Base-by-base conservation (phyloP, 495 filamentous ascomycete species). In the Aspergillus egyptiacus region DNA sequence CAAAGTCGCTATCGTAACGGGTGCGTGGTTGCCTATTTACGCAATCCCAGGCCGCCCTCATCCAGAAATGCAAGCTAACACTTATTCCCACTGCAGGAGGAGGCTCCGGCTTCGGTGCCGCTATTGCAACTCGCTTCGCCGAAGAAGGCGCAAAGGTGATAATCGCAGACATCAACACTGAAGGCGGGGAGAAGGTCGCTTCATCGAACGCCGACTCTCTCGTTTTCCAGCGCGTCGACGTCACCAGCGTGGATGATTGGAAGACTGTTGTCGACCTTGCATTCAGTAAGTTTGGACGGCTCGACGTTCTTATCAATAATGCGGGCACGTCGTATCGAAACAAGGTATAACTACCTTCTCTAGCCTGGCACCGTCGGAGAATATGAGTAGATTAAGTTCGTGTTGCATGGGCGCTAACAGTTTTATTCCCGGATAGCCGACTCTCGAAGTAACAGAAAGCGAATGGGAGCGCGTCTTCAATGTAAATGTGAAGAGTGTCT, bases 1-100 rank as follows among this genome's bases (percentile, higher is more conserved):
- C 67, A 98, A 96, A 71, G 95, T 95, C 68, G 87, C 87, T 64
- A 82, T 98, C 54, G 79, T 98, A 59, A 98, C 93, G 15, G 91
- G 91, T 63, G 32, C 13, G 56, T 50, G n/a, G n/a, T n/a, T n/a
- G 3, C 9, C 44, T 10, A 14, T 25, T 11, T 11, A 9, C n/a
- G n/a, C 22, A n/a, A 6, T 34, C 28, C 22, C 19, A 11, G 11
- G 33, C 15, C 15, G 11, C 2, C n/a, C 14, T 19, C 5, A 1
- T 33, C 19, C 10, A 24, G 27, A 31, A 48, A 37, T 18, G 11
- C 42, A 28, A 32, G 7, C 28, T 32, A 25, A 39, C 15, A 24
- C 33, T 30, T 17, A 9, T 19, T 31, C 10, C 28, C 24, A 23
- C 31, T 54, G 19, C 40, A 78, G 65, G 80, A 14, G 71, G 71